Percentiles rank a stretch among this genome's conserved stretches.
phyloP scores from a whole-genome alignment of 805 yeast genomes.

The Monosporozyma siamensis region DNA sequence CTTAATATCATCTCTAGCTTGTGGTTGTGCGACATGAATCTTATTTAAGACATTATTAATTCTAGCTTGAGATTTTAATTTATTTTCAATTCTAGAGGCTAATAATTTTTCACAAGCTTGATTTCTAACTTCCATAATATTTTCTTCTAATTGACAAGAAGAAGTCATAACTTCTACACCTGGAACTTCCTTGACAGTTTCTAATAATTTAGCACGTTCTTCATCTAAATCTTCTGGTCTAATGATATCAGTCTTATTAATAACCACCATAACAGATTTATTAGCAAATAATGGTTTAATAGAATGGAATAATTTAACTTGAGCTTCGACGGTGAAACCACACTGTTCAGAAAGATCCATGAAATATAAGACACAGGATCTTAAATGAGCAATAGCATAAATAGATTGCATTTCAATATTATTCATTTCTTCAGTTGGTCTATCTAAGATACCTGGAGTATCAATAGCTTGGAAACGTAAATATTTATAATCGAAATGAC shows the following conservation, averaged over 20 bases:
- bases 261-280: constrained; percentile 89
- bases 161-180: constrained; percentile 90
- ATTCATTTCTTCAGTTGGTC: constrained; percentile 99
- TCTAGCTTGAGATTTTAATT: constrained; percentile 86
- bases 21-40: constrained; percentile 90
- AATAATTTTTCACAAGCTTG: constrained; percentile 94
- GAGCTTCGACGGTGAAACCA: constrained; percentile 95
- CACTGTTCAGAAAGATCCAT: constrained; percentile 99
- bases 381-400: constrained; percentile 95
- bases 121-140: constrained; percentile 91
- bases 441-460: constrained; percentile 96
- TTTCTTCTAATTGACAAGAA: constrained; percentile 90
- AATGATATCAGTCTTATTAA: constrained; percentile 90
- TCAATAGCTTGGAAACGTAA: constrained; percentile 97
- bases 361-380: constrained; percentile 92
- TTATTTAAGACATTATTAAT: constrained; percentile 83
- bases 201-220: constrained; percentile 62
- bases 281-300: constrained; percentile 96
- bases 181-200: constrained; percentile 52
- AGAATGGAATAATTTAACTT: constrained; percentile 92
- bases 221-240: constrained; percentile 72
- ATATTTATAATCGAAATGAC: constrained; percentile 97
- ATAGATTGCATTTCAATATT: constrained; percentile 99
- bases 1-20: constrained; percentile 73
- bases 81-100: constrained; percentile 93